Base-by-base conservation (phyloP, 768 basidiomycete species). In the Cyclocybe cylindracea region DNA sequence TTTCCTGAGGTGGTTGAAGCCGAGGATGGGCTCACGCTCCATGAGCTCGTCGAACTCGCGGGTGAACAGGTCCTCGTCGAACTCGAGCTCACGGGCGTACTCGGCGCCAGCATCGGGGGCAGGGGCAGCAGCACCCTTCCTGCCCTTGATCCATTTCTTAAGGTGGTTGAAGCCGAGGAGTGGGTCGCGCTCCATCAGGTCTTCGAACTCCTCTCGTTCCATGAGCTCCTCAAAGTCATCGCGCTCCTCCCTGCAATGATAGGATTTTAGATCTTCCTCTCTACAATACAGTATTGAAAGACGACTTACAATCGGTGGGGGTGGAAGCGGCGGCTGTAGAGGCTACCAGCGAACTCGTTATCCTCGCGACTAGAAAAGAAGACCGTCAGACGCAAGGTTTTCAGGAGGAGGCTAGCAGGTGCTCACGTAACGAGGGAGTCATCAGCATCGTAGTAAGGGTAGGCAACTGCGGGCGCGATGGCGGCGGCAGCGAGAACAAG, bases 401-500 rank as follows among this genome's bases (percentile, higher is more conserved):
- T 16, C 18, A 4, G 35, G 16, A 24, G 5, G 43, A 14, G 2
- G 24, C 24, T 5, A 33, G 10, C 31, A 14, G 37, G 46, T 33
- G 56, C 60, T 39, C 57, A 58, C 49, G 55, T 39, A 37, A 51
- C 46, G 35, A 61, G 41, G 16, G 47, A 51, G 32, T 51, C 50
- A 9, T 59, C 47, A 14, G 44, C 43, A 19, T 54, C 46, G 38
- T 46, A 43, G 13, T 35, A 33, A 39, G 59, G 54, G n/a, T 50
- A 19, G 18, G 61, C 59, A 44, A 65, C 16, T 10, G 54, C 57
- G n/a, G 61, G 60, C 34, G 58, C 48, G n/a, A 58, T 37, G 36
- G 55, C 53, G 50, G 62, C 48, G 44, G 61, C 54, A 33, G 55
- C 55, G 38, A 63, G 19, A 42, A 65, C 16, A 36, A 61, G 44